These are phyloP conservation scores for Candida xiaguanensis DNA, from an alignment of 805 yeast genomes.

Conservation along the genomic window DNA sequence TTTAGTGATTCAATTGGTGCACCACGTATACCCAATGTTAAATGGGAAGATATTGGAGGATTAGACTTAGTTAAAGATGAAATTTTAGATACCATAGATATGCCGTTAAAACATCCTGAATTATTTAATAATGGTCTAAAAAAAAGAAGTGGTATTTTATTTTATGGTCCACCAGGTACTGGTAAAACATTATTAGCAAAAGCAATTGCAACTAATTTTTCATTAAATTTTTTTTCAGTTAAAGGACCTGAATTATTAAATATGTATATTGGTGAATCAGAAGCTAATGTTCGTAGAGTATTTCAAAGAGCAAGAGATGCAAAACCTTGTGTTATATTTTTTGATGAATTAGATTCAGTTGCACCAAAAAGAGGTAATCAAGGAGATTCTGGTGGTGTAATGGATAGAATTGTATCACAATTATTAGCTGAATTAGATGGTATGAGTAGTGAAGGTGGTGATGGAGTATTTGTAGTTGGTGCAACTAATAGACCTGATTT, in stretches of 20 bases:
- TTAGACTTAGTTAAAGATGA: constrained; percentile 86
- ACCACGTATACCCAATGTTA: constrained; percentile 90
- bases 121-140: constrained; percentile 84
- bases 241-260: constrained; percentile 96
- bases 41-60: constrained; percentile 98
- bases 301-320: constrained; percentile 96
- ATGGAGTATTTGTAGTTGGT: constrained; percentile 96
- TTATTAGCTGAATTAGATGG: constrained; percentile 93
- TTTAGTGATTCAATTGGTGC: constrained; percentile 96
- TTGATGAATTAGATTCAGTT: constrained; percentile 95
- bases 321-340: constrained; percentile 94
- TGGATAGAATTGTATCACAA: constrained; percentile 98
- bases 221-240: constrained; percentile 90
- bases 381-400: constrained; percentile 98
- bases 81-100: constrained; percentile 90
- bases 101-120: constrained; percentile 93
- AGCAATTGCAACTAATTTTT: constrained; percentile 94
- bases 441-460: constrained; percentile 73
- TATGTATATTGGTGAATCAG: constrained; percentile 98
- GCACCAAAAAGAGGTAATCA: constrained; percentile 98
- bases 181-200: constrained; percentile 95
- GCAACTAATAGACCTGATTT: constrained; percentile 97
- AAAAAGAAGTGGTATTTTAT: constrained; percentile 88
- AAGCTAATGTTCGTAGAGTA: constrained; percentile 92
- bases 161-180: constrained; percentile 98